Evolutionary conservation across 179 eudicot species (phyloP), one percentile per base, ranked within the genome.

Genomic region (Silene coronaria): DNA sequence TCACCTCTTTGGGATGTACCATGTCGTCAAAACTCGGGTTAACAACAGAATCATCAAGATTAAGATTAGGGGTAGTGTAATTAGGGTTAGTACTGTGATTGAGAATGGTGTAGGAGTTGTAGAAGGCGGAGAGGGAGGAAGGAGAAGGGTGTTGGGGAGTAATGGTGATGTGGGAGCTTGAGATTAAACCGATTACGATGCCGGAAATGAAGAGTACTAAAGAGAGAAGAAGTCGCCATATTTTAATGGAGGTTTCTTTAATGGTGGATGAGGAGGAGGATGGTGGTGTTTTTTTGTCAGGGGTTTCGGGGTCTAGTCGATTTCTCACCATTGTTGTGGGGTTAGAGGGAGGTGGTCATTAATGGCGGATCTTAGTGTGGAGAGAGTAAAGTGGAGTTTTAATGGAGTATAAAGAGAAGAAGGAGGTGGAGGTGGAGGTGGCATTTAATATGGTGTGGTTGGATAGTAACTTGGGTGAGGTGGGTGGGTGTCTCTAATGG

Each of bases 171-270:
- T 87, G 90, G 3, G 93, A 87, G 27, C 93, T 88, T 8, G 91
- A 86, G 13, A 79, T 78, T 77, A 93, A 79, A 27, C 98, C 96
- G n/a, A 93, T 82, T 13, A 89, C 88, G 71, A 93, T 82, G 11
- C 98, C 98, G 23, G 80, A 58, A 16, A 89, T 93, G 70, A 91
- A 90, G 2, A 90, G 70, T 17, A 93, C 85, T 79, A 90, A 57
- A 63, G 79, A 78, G 3, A 81, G 17, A 26, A 93, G 34, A 13
- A 90, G 32, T 66, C 86, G 88, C 76, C 86, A 67, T 24, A 87
- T 70, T 48, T 81, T 80, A 27, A 81, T 30, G 0, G 91, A 86
- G 16, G 88, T 73, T 53, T 91, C 97, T 74, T 79, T 90, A 4
- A 81, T 48, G 46, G 74, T 64, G 7, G 14, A 4, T 51, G 36